Evolutionary conservation across 805 yeast genomes (phyloP).

Genomic region (Yamadazyma takamatsuzukensis): DNA sequence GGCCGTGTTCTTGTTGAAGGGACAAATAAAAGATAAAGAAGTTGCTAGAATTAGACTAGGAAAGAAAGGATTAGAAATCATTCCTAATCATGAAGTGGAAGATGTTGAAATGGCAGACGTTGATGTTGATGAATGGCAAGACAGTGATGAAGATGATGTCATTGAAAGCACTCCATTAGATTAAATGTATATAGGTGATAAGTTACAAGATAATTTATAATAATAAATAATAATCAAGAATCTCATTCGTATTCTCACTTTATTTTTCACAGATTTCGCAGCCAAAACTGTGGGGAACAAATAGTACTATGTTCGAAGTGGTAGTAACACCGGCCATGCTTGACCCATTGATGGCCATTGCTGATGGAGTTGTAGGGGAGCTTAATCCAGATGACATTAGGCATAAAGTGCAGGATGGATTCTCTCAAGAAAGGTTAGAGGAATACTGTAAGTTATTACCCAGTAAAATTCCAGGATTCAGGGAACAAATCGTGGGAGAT

Average conservation of each 20-base stretch:
- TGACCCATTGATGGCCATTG: constrained; percentile 23
- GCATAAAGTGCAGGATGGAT: constrained; percentile 20
- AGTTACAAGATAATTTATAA: constrained; percentile 1
- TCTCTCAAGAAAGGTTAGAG: constrained; percentile 24
- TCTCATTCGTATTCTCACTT: no score
- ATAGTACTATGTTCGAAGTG: background rate
- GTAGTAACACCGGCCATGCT: constrained; percentile 14
- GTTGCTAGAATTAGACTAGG: constrained; percentile 60
- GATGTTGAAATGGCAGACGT: constrained; percentile 50
- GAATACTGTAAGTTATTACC: constrained; percentile 29
- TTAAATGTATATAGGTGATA: constrained; percentile 5
- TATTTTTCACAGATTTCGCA: constrained; percentile 1
- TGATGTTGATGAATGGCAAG: constrained; percentile 59
- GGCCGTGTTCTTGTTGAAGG: constrained; percentile 84
- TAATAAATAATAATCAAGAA: no score
- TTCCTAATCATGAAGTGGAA: constrained; percentile 77
- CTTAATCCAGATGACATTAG: constrained; percentile 24
- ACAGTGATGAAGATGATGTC: constrained; percentile 51
- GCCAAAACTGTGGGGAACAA: constrained; percentile 7
- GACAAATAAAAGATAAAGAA: constrained; percentile 87
- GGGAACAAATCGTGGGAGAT: constrained; percentile 12
- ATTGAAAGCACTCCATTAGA: constrained; percentile 7
- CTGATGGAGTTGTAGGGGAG: constrained; percentile 36
- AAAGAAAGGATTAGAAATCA: constrained; percentile 67
- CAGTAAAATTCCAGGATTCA: constrained; percentile 26